Percentiles rank a stretch among this genome's conserved stretches.
These are phyloP conservation scores for Tillandsia leiboldiana DNA, from an alignment of 176 grass and related monocot genomes.

Conservation along the genomic window DNA sequence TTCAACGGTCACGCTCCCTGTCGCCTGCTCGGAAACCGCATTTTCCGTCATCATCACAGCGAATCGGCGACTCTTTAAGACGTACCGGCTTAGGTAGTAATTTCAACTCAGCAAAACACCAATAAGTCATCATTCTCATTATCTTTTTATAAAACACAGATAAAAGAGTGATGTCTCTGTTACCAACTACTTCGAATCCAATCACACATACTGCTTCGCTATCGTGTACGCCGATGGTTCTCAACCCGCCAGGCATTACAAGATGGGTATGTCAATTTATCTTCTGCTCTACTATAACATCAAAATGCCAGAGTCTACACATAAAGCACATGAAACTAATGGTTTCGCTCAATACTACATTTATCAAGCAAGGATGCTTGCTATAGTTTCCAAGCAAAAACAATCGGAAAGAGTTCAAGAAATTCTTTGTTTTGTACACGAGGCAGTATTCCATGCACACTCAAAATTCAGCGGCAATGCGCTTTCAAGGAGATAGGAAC, in stretches of 20 bases:
- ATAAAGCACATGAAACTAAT: too few species aligned
- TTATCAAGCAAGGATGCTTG: background rate
- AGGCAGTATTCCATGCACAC: constrained; percentile 27
- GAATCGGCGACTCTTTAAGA: constrained; percentile 28
- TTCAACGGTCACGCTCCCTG: constrained; percentile 34
- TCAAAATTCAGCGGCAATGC: constrained; percentile 31
- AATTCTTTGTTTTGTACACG: constrained; percentile 1
- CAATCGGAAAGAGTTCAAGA: background rate
- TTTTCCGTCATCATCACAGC: constrained; percentile 34
- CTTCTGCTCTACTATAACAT: too few species aligned
- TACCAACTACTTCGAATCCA: constrained; percentile 42
- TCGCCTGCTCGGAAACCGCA: constrained; percentile 57
- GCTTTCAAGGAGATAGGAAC: constrained; percentile 32
- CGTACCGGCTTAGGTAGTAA: constrained; percentile 17
- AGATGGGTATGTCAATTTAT: too few species aligned
- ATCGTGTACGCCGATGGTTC: constrained; percentile 36
- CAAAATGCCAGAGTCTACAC: too few species aligned
- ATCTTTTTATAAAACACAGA: constrained; percentile 30
- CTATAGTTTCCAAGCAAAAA: background rate
- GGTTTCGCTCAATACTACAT: too few species aligned
- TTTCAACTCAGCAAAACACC: background rate
- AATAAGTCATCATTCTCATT: background rate
- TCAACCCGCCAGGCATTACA: constrained; percentile 7
- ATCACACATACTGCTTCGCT: constrained; percentile 51
- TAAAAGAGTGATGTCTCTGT: constrained; percentile 44